A percentile compares a stretch with the other conserved stretches of the same genome.
Conservation (phyloP, 148 eudicot species). For the Cornus controversa region DNA sequence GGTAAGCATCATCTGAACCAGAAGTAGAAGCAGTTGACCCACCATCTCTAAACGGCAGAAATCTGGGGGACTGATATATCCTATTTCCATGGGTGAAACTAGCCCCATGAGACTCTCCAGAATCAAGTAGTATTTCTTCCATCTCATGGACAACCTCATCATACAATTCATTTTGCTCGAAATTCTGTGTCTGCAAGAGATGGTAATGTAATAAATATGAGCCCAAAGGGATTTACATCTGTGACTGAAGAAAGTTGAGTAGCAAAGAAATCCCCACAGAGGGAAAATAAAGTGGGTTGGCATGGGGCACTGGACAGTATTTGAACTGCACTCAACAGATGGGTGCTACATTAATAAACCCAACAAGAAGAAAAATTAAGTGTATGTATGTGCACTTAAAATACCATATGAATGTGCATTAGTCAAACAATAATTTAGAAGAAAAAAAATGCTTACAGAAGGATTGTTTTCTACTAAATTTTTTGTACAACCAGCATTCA, state of each 20-base stretch:
- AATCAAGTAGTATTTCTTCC: slow-evolving; percentile 91
- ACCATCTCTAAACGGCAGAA: slow-evolving; percentile 61
- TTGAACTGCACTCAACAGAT: background rate
- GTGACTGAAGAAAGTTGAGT: background rate
- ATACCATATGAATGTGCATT: no score
- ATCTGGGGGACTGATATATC: slow-evolving; percentile 34
- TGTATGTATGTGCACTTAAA: background rate
- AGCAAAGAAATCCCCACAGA: background rate
- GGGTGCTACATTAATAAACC: background rate
- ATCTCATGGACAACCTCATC: slow-evolving; percentile 92
- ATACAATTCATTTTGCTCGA: slow-evolving; percentile 63
- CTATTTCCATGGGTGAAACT: slow-evolving; percentile 40
- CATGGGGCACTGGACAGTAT: background rate
- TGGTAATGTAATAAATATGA: background rate
- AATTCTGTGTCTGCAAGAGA: slow-evolving; percentile 38
- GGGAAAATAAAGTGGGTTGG: background rate
- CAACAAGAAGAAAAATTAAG: background rate
- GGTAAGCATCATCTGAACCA: slow-evolving; percentile 39
- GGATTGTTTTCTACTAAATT: no score
- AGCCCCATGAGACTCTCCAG: slow-evolving; percentile 48
- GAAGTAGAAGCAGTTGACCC: slow-evolving; percentile 72
- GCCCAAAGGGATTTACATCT: background rate
- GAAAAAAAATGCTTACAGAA: no score
- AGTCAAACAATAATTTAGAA: no score
- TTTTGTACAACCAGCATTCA: background rate